Evolutionary conservation across 2,329 filamentous ascomycete species (phyloP).

Genomic region (Claviceps fusiformis): DNA sequence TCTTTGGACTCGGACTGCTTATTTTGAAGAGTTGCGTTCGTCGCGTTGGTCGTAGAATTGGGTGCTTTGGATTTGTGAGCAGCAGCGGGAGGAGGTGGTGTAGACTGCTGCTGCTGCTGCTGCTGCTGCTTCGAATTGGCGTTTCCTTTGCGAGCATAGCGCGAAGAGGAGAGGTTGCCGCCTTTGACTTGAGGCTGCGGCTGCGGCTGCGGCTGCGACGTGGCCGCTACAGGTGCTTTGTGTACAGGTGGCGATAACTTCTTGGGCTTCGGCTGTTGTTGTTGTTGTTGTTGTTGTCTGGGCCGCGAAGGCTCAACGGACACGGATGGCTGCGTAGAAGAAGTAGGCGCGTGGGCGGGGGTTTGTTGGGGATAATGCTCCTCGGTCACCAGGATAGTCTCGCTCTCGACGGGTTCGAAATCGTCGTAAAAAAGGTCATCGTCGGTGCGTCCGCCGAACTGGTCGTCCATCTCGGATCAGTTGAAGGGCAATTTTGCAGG

Average conservation of each 20-base stretch:
- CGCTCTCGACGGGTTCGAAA: conserved; percentile 39
- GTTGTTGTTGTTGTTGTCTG: not conserved
- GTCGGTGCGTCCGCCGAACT: conserved; percentile 47
- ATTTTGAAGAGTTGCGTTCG: not conserved
- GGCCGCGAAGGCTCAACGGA: conserved; percentile 7
- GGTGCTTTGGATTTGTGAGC: not conserved
- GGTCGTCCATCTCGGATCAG: conserved; percentile 37
- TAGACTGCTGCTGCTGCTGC: not conserved
- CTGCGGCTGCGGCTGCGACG: not conserved
- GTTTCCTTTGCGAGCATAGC: conserved; percentile 8
- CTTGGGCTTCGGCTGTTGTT: conserved; percentile 2
- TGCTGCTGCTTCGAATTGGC: conserved; percentile 4
- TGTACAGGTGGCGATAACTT: not conserved
- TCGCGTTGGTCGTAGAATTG: not conserved
- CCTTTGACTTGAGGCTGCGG: not conserved
- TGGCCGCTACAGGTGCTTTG: conserved; percentile 6
- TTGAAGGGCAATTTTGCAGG: not conserved
- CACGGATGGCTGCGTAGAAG: conserved; percentile 1
- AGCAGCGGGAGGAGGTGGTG: conserved; percentile 5
- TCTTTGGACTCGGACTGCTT: not conserved
- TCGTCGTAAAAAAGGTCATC: conserved; percentile 51
- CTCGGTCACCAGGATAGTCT: conserved; percentile 16
- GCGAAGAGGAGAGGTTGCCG: conserved; percentile 6
- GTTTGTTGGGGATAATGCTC: conserved; percentile 5
- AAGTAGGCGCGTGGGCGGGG: conserved; percentile 8